Percentiles rank a stretch among this genome's conserved stretches.
These are phyloP conservation scores for Pistacia integerrima DNA, from an alignment of 345 rosid species.

Conservation along the genomic window DNA sequence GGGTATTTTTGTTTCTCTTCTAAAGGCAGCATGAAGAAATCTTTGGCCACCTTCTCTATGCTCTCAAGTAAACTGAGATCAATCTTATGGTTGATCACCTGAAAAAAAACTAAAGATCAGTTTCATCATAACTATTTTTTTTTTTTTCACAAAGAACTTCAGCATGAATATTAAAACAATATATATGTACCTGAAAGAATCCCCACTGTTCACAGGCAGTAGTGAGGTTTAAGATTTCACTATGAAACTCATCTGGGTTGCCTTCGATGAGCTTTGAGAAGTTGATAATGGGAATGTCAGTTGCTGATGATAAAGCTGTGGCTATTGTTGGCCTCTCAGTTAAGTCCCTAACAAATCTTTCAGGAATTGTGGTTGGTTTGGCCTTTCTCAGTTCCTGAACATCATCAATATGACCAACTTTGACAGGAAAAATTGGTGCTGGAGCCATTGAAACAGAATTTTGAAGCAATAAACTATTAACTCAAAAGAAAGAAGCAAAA, in stretches of 20 bases:
- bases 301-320: conserved; percentile 27
- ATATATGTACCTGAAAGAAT: conserved; percentile 72
- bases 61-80: conserved; percentile 56
- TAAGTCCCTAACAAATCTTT: conserved; percentile 67
- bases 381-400: conserved; percentile 81
- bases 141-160: neutral
- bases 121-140: neutral
- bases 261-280: conserved; percentile 56
- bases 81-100: conserved; percentile 84
- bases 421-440: conserved; percentile 46
- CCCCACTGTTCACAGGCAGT: conserved; percentile 95
- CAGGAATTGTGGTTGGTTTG: conserved; percentile 63
- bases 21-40: conserved; percentile 78
- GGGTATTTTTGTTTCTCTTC: conserved; percentile 85
- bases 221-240: conserved; percentile 49
- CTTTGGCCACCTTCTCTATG: conserved; percentile 70
- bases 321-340: conserved; percentile 54
- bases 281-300: conserved; percentile 66
- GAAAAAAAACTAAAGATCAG: conserved; percentile 17
- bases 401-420: conserved; percentile 84
- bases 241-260: conserved; percentile 31
- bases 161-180: neutral
- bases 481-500: conserved; percentile 5
- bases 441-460: conserved; percentile 60
- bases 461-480: neutral